These are phyloP conservation scores for Plasmodium blacklocki DNA, from an alignment of 169 alveolate genomes.

Conservation along the genomic window DNA sequence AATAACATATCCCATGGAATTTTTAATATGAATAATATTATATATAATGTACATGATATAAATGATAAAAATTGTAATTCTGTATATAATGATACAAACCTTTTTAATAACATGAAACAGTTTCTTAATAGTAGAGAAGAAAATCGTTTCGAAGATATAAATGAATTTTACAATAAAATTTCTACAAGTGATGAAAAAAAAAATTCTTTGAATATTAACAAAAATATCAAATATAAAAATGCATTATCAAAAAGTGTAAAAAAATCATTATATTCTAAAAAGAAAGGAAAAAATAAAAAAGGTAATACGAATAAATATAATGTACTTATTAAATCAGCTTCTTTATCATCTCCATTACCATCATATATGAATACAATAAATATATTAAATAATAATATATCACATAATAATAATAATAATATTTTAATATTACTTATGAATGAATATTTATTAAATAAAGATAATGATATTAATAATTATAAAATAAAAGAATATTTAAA, in stretches of 20 bases:
- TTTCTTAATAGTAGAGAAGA: no score
- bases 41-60: no score
- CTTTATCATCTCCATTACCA: neutral
- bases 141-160: no score
- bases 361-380: no score
- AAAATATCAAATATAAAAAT: neutral
- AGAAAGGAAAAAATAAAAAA: neutral
- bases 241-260: neutral
- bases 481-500: neutral
- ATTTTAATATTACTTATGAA: neutral
- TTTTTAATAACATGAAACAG: no score
- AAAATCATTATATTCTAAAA: neutral
- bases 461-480: neutral
- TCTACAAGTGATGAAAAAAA: no score
- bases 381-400: no score
- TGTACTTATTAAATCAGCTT: neutral
- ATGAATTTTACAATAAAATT: no score
- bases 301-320: neutral
- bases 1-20: neutral
- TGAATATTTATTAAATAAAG: neutral
- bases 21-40: no score
- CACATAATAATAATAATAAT: neutral
- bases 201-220: neutral
- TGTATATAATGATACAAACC: no score
- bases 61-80: no score